Conservation (phyloP, 1,284 basidiomycete species). For the Mrakiaceae sp. region DNA sequence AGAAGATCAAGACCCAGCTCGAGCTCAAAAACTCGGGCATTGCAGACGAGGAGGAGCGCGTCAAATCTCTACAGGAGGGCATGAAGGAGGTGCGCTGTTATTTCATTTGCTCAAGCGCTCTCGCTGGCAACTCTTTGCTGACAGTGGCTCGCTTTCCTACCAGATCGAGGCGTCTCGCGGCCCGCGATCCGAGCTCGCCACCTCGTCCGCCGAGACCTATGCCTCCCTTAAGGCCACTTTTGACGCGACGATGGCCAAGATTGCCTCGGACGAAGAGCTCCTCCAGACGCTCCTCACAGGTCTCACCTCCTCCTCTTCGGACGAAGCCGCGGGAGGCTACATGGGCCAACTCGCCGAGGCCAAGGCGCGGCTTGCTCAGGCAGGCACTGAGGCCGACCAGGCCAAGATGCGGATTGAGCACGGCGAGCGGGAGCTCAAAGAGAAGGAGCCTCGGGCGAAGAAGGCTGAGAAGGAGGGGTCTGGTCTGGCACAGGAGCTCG, state of each 20-base stretch:
- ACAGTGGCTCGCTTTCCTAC: constrained; percentile 16
- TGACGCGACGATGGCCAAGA: constrained; percentile 50
- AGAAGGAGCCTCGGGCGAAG: constrained; percentile 67
- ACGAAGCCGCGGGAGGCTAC: constrained; percentile 71
- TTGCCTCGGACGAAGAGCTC: constrained; percentile 78
- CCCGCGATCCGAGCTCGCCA: neutral
- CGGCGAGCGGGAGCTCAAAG: constrained; percentile 67
- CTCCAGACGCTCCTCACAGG: constrained; percentile 91
- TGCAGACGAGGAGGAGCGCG: constrained; percentile 63
- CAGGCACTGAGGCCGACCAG: constrained; percentile 76
- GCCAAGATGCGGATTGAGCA: constrained; percentile 65
- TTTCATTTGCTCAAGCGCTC: neutral
- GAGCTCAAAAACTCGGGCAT: constrained; percentile 71
- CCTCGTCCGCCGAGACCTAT: neutral
- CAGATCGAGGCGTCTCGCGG: constrained; percentile 45
- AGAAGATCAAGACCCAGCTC: constrained; percentile 74
- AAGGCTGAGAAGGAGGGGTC: constrained; percentile 75
- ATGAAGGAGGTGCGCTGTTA: constrained; percentile 49
- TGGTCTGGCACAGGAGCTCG: constrained; percentile 55
- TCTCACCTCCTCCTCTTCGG: constrained; percentile 53
- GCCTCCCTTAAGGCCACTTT: constrained; percentile 46
- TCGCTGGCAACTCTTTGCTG: constrained; percentile 4
- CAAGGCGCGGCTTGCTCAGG: constrained; percentile 59
- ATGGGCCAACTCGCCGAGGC: constrained; percentile 94
- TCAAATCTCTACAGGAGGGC: constrained; percentile 46